Percentiles rank a stretch among this genome's conserved stretches.
These are phyloP conservation scores for Sanghuangporus sanghuang DNA, from an alignment of 1,284 basidiomycete species.

Conservation along the genomic window DNA sequence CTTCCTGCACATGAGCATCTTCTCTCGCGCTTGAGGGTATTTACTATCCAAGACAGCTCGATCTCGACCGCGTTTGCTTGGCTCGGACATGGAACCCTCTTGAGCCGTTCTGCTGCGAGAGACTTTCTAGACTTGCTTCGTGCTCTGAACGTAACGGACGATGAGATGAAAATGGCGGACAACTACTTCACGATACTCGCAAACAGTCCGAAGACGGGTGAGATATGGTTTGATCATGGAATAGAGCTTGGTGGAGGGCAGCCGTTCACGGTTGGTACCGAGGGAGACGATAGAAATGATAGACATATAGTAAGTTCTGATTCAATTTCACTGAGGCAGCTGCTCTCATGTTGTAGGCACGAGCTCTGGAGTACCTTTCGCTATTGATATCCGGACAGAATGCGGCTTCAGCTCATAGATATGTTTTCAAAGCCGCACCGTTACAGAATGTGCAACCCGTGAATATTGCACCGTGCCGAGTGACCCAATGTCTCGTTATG, in stretches of 20 bases:
- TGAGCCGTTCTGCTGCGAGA: slow-evolving; percentile 37
- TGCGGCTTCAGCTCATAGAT: slow-evolving; percentile 19
- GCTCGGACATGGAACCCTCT: slow-evolving; percentile 59
- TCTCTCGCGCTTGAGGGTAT: slow-evolving; percentile 39
- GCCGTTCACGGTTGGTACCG: slow-evolving; percentile 56
- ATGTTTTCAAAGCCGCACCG: slow-evolving; percentile 10
- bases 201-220: slow-evolving; percentile 37
- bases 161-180: slow-evolving; percentile 62
- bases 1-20: slow-evolving; percentile 59
- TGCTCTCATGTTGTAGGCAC: not conserved
- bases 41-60: slow-evolving; percentile 25
- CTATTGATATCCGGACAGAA: not conserved
- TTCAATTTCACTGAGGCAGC: not conserved
- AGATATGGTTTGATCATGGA: slow-evolving; percentile 59
- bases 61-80: slow-evolving; percentile 60
- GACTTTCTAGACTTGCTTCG: slow-evolving; percentile 47
- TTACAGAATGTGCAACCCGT: not conserved
- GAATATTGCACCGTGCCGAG: slow-evolving; percentile 38
- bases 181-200: slow-evolving; percentile 61
- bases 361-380: slow-evolving; percentile 9
- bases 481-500: slow-evolving; percentile 44
- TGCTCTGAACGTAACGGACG: slow-evolving; percentile 37
- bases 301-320: slow-evolving; percentile 47
- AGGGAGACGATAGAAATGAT: slow-evolving; percentile 53
- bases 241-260: slow-evolving; percentile 54